Evolutionary conservation across 2,329 filamentous ascomycete species (phyloP), one percentile per base, ranked within the genome.

Genomic region (Clarireedia homoeocarpa): DNA sequence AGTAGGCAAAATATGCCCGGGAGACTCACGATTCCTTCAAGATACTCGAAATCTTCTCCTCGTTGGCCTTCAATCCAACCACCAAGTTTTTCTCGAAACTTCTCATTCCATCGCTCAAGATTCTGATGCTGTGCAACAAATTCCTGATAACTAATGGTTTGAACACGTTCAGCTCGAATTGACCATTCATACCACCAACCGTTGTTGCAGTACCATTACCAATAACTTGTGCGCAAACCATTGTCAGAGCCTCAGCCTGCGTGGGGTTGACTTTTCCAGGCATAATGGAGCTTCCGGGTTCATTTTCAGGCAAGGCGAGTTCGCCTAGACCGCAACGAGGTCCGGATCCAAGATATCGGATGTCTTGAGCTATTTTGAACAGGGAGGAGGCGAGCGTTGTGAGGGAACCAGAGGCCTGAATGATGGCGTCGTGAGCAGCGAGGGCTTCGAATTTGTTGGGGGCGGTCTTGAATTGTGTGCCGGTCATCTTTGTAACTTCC

Each of bases 371-470:
- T 68, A 99, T 96, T 82, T 99, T 97, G 83, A 89, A 95, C 53
- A 99, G 85, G 53, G 91, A 96, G 59, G 80, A 78, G 48, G 94
- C 91, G 58, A 97, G 82, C 27, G 91, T 96, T 80, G 97, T 97
- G 69, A 99, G 83, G 63, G 88, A 85, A 59, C 94, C 94, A 63
- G 89, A 90, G 51, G 92, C 92, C 77, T 97, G 91, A 58, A 97
- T 91, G 65, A 97, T 84, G 62, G 92, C 90, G 70, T 99, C 94
- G 74, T 99, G 94, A 51, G 94, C 90, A 58, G 94, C 94, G 44
- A 99, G 84, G 3, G 94, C 86, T 77, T 97, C 94, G 70, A 99
- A 99, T 79, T 99, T 99, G 83, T 99, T 99, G 63, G 94, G 92
- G 12, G 94, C 94, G 9, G 94, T 97, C 77, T 89, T 83, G 80